Percentiles rank a stretch among this genome's conserved stretches.
phyloP scores from a whole-genome alignment of 768 basidiomycete genomes.

The Trametes sanguinea region DNA sequence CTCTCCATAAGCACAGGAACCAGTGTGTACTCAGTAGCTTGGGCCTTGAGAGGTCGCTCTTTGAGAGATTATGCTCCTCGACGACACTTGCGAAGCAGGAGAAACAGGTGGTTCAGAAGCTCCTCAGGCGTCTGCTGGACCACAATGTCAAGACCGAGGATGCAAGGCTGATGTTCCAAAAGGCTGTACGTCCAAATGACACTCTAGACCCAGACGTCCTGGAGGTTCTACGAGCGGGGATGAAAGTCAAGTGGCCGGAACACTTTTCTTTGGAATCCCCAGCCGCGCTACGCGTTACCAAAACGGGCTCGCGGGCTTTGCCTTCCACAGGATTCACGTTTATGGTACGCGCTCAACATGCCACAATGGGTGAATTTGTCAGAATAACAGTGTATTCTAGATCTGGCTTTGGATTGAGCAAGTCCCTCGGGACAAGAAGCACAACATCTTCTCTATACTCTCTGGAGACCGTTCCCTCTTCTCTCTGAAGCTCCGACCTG shows the following conservation, averaged over 20 bases:
- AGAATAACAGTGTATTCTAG: slow-evolving; percentile 36
- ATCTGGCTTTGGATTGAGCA: slow-evolving; percentile 52
- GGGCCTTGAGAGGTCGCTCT: slow-evolving; percentile 55
- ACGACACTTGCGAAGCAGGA: slow-evolving; percentile 45
- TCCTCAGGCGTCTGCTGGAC: slow-evolving; percentile 69
- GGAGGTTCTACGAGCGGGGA: slow-evolving; percentile 67
- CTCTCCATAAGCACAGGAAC: slow-evolving; percentile 65
- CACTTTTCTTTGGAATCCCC: slow-evolving; percentile 70
- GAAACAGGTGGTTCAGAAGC: slow-evolving; percentile 57
- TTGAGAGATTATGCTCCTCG: slow-evolving; percentile 45
- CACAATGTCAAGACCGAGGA: slow-evolving; percentile 71
- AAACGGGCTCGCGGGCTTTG: slow-evolving; percentile 52
- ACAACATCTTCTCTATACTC: slow-evolving; percentile 41
- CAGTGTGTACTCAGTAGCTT: slow-evolving; percentile 64
- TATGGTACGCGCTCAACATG: slow-evolving; percentile 48
- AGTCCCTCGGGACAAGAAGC: slow-evolving; percentile 37
- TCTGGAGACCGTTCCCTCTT: slow-evolving; percentile 38
- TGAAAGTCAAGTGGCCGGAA: slow-evolving; percentile 77
- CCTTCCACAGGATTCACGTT: slow-evolving; percentile 70
- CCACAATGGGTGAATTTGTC: background rate
- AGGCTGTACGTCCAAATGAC: slow-evolving; percentile 49
- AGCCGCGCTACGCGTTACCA: slow-evolving; percentile 51
- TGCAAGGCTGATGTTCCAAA: slow-evolving; percentile 64
- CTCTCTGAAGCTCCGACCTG: slow-evolving; percentile 49
- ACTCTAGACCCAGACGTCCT: slow-evolving; percentile 63